A percentile compares a stretch with the other conserved stretches of the same genome.
Evolutionary conservation across 2,329 filamentous ascomycete genomes (phyloP).

Genomic region (Mollisia scopiformis): DNA sequence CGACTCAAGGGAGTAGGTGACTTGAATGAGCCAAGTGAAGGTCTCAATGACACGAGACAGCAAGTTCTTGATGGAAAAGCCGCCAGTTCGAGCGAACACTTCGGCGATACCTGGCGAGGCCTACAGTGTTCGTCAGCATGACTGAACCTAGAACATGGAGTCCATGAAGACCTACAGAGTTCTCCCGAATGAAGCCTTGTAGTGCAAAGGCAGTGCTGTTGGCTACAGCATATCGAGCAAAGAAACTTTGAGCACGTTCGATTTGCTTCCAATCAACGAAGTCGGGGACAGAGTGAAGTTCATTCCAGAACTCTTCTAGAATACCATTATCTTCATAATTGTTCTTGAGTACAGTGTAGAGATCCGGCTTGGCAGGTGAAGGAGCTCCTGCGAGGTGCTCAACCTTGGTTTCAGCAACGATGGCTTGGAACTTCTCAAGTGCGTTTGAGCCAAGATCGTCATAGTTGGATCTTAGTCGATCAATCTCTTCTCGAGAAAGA

Average conservation of each 20-base stretch:
- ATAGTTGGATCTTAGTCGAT: background rate
- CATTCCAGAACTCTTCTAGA: conserved; percentile 6
- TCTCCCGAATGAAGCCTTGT: conserved; percentile 11
- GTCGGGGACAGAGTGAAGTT: conserved; percentile 6
- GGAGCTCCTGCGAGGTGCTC: background rate
- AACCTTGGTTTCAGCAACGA: background rate
- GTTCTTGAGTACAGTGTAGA: conserved; percentile 3
- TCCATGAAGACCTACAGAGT: conserved; percentile 1
- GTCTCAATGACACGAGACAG: conserved; percentile 12
- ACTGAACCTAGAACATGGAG: background rate
- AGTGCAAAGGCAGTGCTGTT: conserved; percentile 8
- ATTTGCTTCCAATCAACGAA: conserved; percentile 13
- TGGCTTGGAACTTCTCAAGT: conserved; percentile 10
- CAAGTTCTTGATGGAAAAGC: conserved; percentile 9
- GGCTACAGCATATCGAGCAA: conserved; percentile 10
- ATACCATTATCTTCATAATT: conserved; percentile 7
- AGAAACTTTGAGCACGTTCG: conserved; percentile 12
- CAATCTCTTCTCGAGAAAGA: background rate
- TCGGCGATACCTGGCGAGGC: conserved; percentile 13
- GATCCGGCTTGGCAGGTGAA: conserved; percentile 1
- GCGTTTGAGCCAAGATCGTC: conserved; percentile 6
- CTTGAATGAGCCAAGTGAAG: conserved; percentile 10
- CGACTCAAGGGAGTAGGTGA: conserved; percentile 5
- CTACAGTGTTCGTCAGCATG: background rate
- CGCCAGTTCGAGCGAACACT: conserved; percentile 11